Base-by-base conservation (phyloP, 2,329 filamentous ascomycete species). In the Claviceps fusiformis region DNA sequence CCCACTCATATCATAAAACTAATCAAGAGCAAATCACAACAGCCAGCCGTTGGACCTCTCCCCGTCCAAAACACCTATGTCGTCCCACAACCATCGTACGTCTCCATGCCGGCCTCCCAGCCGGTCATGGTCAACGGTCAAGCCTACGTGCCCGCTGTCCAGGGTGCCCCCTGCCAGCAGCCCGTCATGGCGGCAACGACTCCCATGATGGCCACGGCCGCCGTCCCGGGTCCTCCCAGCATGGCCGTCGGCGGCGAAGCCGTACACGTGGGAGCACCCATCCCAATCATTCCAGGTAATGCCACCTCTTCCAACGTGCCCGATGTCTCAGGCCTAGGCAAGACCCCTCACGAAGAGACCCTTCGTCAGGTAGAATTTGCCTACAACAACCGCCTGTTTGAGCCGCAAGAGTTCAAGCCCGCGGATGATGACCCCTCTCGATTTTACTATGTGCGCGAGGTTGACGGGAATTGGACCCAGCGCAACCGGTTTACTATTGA, bases 401-500 rank as follows among this genome's bases (percentile, higher is more conserved):
- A 80, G 65, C 75, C 78, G 17, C 80, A 84, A 71, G 80, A 83
- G 61, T 81, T 83, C 64, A 80, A 82, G 67, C 82, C 82, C 2
- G 73, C 75, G 24, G 81, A 84, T 62, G 75, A 81, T 59, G 76
- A 83, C 66, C 75, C 77, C 44, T 73, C 73, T 48, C 79, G 80
- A 58, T 77, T 80, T 70, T 85, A 84, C 69, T 80, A 75, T 70
- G 74, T 78, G 61, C 77, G 79, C 56, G 80, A 85, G 68, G 68
- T 78, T 60, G 80, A 85, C 66, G 76, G 78, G 52, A 74, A 76
- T 57, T 84, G 77, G 76, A 77, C 75, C 41, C 73, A 81, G 66
- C 76, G 79, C 65, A 80, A 74, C 65, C 78, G 81, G 37, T 74
- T 75, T 66, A 77, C 79, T 54, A 80, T 85, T 66, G 81, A 85